Base-by-base conservation (phyloP, 768 basidiomycete genomes). In the Suillus hirtellus region DNA sequence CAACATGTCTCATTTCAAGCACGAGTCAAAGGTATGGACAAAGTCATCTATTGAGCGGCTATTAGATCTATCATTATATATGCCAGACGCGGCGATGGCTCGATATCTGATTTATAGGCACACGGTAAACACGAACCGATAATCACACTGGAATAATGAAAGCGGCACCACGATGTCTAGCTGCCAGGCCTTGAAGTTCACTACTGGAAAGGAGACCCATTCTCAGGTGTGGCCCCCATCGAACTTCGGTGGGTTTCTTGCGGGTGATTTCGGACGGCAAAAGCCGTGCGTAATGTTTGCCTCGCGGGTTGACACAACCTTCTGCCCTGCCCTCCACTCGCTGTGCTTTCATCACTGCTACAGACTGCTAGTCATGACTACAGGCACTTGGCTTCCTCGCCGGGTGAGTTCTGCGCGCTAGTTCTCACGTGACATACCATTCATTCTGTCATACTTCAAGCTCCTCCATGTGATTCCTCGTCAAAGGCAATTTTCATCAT, bases 401-500 rank as follows among this genome's bases (percentile, higher is more conserved):
- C 59, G 64, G 54, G 66, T 66, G 60, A 60, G 65, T 65, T 49
- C 8, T 46, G 19, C 15, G 8, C n/a, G 31, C 14, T 52, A 56
- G 12, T 37, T 52, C 54, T 63, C 71, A 72, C 71, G 70, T 75
- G 73, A 73, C 66, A 37, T 27, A 31, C 11, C 12, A 43, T 40
- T 31, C 43, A 21, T 46, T 21, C 15, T 43, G 60, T 54, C 43
- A n/a, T 24, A 52, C 35, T 19, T 24, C 12, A 42, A 67, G 66
- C 27, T 60, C 27, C 52, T 49, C 12, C 62, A 60, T 42, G 47
- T 60, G 50, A 60, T 44, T n/a, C 61, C 59, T 44, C 60, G 61
- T 24, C 56, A 50, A 50, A 61, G 67, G 55, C 35, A 31, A 8
- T 75, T 78, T 66, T 76, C 76, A 50, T 62, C 74, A 38, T 73